phyloP scores from a whole-genome alignment of 805 yeast species.

The Candida ficus region DNA sequence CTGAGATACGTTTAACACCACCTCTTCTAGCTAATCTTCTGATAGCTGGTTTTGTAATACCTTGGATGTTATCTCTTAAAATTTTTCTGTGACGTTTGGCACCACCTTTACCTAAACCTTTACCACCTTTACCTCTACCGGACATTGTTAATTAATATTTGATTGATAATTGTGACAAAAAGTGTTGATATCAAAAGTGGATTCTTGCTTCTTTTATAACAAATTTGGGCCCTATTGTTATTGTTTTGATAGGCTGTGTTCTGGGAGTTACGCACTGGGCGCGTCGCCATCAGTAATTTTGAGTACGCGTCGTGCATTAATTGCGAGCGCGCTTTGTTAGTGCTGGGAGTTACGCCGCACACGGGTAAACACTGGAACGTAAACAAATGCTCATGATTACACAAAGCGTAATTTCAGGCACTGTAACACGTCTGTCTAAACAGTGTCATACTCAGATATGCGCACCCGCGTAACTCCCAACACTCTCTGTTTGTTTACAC shows the following conservation, averaged over 20 bases:
- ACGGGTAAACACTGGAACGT: neutral
- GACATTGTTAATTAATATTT: constrained; percentile 51
- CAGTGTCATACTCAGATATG: neutral
- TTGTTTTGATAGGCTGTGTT: too few relatives aligned
- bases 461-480: neutral
- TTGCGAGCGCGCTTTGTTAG: too few relatives aligned
- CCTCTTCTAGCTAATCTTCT: constrained; percentile 99
- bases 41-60: constrained; percentile 99
- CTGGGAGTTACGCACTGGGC: constrained; percentile 4
- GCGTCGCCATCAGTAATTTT: neutral
- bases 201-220: constrained; percentile 1
- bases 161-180: too few relatives aligned
- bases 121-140: constrained; percentile 99
- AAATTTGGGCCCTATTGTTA: too few relatives aligned
- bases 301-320: too few relatives aligned
- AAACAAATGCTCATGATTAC: constrained; percentile 9
- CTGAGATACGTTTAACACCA: constrained; percentile 99
- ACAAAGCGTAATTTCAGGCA: too few relatives aligned
- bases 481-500: too few relatives aligned
- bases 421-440: too few relatives aligned
- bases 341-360: neutral
- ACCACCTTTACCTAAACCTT: constrained; percentile 99
- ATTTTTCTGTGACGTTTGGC: constrained; percentile 99
- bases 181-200: constrained; percentile 7
- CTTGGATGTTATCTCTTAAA: constrained; percentile 98